Conservation (phyloP, 768 basidiomycete species). For the Tephrocybe sp. region DNA sequence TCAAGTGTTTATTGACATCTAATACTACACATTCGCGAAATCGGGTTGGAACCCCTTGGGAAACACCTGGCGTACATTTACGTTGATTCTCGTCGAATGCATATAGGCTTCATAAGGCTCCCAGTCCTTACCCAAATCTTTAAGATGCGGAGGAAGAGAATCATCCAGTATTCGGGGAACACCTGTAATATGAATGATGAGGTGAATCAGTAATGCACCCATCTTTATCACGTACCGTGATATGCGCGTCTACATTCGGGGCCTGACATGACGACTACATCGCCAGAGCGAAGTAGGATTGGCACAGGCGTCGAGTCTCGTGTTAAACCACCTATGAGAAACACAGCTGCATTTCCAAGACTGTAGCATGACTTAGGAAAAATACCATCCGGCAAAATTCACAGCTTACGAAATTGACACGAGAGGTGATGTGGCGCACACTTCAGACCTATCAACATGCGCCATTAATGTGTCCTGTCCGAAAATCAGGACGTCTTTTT, state of each 20-base stretch:
- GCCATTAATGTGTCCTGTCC: conserved; percentile 89
- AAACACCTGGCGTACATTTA: conserved; percentile 90
- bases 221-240: conserved; percentile 65
- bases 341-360: conserved; percentile 84
- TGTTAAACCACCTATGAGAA: conserved; percentile 84
- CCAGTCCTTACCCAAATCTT: conserved; percentile 48
- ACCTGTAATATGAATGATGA: conserved; percentile 36
- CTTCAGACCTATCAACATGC: conserved; percentile 96
- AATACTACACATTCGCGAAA: background rate
- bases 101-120: conserved; percentile 61
- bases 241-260: conserved; percentile 82
- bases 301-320: conserved; percentile 75
- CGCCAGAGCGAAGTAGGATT: conserved; percentile 87
- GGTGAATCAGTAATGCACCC: background rate
- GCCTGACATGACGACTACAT: conserved; percentile 92
- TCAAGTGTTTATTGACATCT: background rate
- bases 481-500: background rate
- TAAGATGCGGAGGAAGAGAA: conserved; percentile 67
- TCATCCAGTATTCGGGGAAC: conserved; percentile 86
- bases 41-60: conserved; percentile 59
- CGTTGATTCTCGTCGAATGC: conserved; percentile 72
- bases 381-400: background rate
- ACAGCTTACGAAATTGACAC: conserved; percentile 85
- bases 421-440: conserved; percentile 88
- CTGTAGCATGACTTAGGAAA: conserved; percentile 33